Evolutionary conservation across 768 basidiomycete species (phyloP), one percentile per base, ranked within the genome.

Genomic region (Suillus subaureus): DNA sequence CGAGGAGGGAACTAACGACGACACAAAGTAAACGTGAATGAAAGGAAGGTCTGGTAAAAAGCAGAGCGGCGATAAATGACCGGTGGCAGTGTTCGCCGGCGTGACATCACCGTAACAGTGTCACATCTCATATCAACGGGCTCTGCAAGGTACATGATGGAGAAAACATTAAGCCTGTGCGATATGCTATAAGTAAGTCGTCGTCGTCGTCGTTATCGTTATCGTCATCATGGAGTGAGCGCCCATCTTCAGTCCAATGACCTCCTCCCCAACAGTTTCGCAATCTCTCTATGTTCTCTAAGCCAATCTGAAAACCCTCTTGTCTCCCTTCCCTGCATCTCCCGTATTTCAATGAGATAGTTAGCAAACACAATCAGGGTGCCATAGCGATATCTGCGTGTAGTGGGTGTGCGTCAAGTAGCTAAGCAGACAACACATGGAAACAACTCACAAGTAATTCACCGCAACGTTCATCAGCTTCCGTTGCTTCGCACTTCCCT

Each of bases 331-430:
- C 68, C 79, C 39, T 79, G 78, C 70, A 80, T 80, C 67, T 80
- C 79, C 58, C 77, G 75, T 68, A 73, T 75, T 77, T 97, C 95
- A 61, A 99, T 89, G 69, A 99, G 83, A 76, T 97, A 99, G 75
- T 97, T 96, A 57, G 97, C 92, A 66, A 99, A 93, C 6, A 94
- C 94, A 70, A 99, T 97, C 40, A 97, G 82, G 4, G 93, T 89
- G 8, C 92, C 97, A 72, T 99, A 97, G 68, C 91, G 90, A 74
- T 91, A 93, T 67, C 92, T 93, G 66, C 55, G 57, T 21, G 54
- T 9, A 15, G 40, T 26, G 6, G 3, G 16, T 5, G 6, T 18
- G 6, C 6, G 6, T 60, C 40, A 60, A 26, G 18, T 60, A 31
- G 40, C 26, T 60, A 13, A 6, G 58, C 31, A 21, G 18, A n/a